phyloP scores from a whole-genome alignment of 106 monocot species.

The Platanthera guangdongensis region DNA sequence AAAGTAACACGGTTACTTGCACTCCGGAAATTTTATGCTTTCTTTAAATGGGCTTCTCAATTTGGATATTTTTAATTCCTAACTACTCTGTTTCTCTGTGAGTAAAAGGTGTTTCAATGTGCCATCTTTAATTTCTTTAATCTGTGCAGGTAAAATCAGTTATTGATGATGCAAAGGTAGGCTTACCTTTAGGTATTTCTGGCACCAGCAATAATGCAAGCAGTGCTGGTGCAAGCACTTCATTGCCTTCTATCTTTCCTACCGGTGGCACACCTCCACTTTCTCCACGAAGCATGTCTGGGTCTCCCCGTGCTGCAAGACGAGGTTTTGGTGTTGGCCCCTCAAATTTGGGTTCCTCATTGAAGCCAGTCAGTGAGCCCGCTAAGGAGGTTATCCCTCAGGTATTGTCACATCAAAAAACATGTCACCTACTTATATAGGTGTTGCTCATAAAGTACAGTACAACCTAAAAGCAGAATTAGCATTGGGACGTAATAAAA shows the following conservation, averaged over 20 bases:
- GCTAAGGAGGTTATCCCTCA: conserved; percentile 82
- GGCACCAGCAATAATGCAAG: conserved; percentile 29
- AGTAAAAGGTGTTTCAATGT: neutral
- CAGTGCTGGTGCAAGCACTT: conserved; percentile 47
- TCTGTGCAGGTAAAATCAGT: conserved; percentile 58
- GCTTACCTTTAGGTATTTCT: conserved; percentile 40
- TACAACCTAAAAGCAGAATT: neutral
- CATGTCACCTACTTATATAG: neutral
- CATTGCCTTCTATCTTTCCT: conserved; percentile 88
- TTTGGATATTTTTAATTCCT: neutral
- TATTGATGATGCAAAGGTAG: conserved; percentile 78
- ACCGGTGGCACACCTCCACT: conserved; percentile 86
- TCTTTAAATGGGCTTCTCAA: neutral
- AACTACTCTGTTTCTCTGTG: neutral
- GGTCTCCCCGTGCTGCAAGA: conserved; percentile 68
- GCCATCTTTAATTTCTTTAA: conserved; percentile 1
- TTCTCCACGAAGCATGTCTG: conserved; percentile 81
- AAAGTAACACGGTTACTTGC: no score
- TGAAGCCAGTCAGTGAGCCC: conserved; percentile 67
- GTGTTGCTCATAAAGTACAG: neutral
- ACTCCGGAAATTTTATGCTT: no score
- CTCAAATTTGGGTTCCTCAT: conserved; percentile 65
- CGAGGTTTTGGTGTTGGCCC: conserved; percentile 39
- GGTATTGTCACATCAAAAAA: conserved; percentile 24
- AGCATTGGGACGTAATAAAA: no score